Base-by-base conservation (phyloP, 345 rosid genomes). In the Punica granatum region DNA sequence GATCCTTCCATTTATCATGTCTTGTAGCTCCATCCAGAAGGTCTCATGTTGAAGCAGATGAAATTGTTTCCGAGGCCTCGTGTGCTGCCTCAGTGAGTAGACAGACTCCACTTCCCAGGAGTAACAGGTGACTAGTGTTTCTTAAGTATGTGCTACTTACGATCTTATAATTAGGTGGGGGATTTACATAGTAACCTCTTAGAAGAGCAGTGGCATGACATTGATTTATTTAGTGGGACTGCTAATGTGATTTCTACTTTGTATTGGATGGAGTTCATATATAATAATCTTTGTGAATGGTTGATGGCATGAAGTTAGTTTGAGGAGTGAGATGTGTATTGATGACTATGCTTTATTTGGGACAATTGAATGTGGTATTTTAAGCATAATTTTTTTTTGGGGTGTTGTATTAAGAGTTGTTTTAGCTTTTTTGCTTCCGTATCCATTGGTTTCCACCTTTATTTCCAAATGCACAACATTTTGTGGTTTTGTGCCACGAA, bases 101-200 rank as follows among this genome's bases (percentile, higher is more conserved):
- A 72, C 86, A 82, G 28, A 83, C 79, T 69, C 76, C 81, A 13
- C 70, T 49, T 16, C 71, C 74, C 72, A 78, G 84, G 67, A 71
- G 71, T 61, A 86, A 82, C 84, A 87, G 99, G 99, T 93, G 66
- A 70, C 68, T 36, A 60, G 30, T 64, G 51, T 58, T 46, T 26
- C 19, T 19, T 51, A 8, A 56, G 23, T 0, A 51, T n/a, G 12
- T 51, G 14, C 30, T 8, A 23, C 23, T n/a, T 51, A 23, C 30
- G n/a, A n/a, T 23, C 58, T 51, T 51, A 30, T 51, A n/a, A n/a
- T 21, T 51, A 7, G 21, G 58, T n/a, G 58, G 58, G 23, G 19
- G 61, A 4, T 56, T 28, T 12, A 12, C 9, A 26, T 11, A 56
- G 9, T 26, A 26, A 30, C 18, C 32, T 56, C 6, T 10, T 30